phyloP scores from a whole-genome alignment of 225 moss, liverwort and hornwort genomes.

The Pseudoscleropodium purum region DNA sequence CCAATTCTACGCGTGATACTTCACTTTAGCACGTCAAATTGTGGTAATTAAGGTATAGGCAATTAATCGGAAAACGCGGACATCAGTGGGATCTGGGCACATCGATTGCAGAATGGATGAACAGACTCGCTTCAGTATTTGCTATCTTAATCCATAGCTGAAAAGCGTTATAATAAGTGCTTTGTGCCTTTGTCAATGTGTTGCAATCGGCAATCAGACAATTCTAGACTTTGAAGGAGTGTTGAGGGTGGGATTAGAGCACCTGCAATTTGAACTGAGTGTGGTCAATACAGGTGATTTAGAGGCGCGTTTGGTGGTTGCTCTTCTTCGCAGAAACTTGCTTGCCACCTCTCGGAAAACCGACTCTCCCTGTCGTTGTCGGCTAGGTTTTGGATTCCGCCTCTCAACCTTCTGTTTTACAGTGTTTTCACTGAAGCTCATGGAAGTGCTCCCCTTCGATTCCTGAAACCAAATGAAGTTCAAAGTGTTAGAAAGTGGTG shows the following conservation, averaged over 20 bases:
- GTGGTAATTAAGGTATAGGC: not conserved
- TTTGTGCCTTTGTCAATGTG: not conserved
- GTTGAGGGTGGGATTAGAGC: not conserved
- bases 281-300: not conserved
- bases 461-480: conserved; percentile 9
- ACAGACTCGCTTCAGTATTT: not conserved
- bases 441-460: conserved; percentile 33
- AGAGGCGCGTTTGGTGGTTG: not conserved
- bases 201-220: not conserved
- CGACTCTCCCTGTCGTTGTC: not conserved
- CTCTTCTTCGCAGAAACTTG: conserved; percentile 23
- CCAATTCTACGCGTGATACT: not conserved
- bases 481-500: not conserved
- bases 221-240: not conserved
- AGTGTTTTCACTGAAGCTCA: conserved; percentile 11
- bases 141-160: not conserved
- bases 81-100: not conserved
- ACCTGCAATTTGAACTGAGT: conserved; percentile 21
- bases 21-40: not conserved
- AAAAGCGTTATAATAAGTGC: not conserved
- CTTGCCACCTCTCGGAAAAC: conserved; percentile 33
- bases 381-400: not conserved
- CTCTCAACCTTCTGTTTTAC: not conserved
- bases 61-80: not conserved
- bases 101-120: not conserved